A percentile compares a stretch with the other conserved stretches of the same genome.
Conservation (phyloP, 352 stramenopile genomes). For the Pythium biforme region DNA sequence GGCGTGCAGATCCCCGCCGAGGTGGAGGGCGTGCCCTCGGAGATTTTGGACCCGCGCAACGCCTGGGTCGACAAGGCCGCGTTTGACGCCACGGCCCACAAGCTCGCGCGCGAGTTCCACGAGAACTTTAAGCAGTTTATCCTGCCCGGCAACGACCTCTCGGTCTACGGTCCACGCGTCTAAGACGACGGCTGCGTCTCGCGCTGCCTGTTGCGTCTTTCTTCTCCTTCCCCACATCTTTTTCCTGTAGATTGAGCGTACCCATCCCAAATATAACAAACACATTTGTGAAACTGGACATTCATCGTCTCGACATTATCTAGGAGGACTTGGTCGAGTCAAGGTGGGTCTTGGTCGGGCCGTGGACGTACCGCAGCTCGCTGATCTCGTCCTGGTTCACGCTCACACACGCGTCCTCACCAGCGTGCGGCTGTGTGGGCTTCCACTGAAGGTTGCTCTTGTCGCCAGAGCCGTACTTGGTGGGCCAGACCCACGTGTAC, state of each 20-base stretch:
- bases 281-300: too few species aligned
- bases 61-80: conserved; percentile 79
- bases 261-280: not conserved
- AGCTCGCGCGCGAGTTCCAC: conserved; percentile 75
- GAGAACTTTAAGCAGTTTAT: conserved; percentile 89
- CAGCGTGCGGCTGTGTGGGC: not conserved
- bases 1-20: conserved; percentile 65
- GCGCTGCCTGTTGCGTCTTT: not conserved
- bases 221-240: not conserved
- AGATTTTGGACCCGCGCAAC: conserved; percentile 75
- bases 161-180: conserved; percentile 54
- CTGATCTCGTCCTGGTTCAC: conserved; percentile 38
- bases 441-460: conserved; percentile 13
- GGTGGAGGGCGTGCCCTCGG: conserved; percentile 64
- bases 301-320: too few species aligned
- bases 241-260: conserved; percentile 20
- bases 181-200: conserved; percentile 24
- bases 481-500: conserved; percentile 9
- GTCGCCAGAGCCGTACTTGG: not conserved
- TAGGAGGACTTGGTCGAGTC: too few species aligned
- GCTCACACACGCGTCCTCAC: conserved; percentile 8
- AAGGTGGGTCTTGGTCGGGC: too few species aligned
- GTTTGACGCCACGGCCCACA: conserved; percentile 71
- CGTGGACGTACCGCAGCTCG: conserved; percentile 50
- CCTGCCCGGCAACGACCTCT: conserved; percentile 70